A percentile compares a stretch with the other conserved stretches of the same genome.
These are phyloP conservation scores for Fusarium globosum DNA, from an alignment of 2,329 filamentous ascomycete species.

Conservation along the genomic window DNA sequence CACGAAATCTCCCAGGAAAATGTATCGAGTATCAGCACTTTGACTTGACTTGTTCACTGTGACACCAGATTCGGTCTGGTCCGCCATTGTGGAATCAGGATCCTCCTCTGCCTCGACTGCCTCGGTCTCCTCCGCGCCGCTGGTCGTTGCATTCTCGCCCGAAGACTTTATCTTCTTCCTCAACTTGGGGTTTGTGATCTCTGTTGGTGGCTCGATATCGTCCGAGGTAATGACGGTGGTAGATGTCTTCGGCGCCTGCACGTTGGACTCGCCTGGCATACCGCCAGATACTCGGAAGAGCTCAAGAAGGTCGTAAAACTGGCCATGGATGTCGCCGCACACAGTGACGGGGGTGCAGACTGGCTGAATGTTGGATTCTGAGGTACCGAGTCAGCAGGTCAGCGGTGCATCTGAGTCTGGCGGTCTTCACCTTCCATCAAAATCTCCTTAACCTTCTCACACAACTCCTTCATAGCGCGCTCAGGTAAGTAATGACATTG, in stretches of 20 bases:
- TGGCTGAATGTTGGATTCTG: constrained; percentile 99
- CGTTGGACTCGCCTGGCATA: constrained; percentile 86
- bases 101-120: constrained; percentile 54
- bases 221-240: constrained; percentile 86
- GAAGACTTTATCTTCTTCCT: constrained; percentile 80
- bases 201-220: constrained; percentile 89
- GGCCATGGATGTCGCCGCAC: constrained; percentile 97
- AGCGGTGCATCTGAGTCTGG: neutral
- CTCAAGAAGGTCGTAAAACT: constrained; percentile 98
- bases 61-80: constrained; percentile 50
- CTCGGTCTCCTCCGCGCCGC: constrained; percentile 62
- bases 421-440: constrained; percentile 86
- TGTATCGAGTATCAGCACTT: constrained; percentile 66
- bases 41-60: constrained; percentile 53
- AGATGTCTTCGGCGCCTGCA: constrained; percentile 74
- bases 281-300: constrained; percentile 96
- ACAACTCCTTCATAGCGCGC: constrained; percentile 97
- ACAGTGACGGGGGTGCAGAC: constrained; percentile 96
- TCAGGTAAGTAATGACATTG: constrained; percentile 98
- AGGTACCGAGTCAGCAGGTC: constrained; percentile 30
- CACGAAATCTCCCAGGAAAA: constrained; percentile 88
- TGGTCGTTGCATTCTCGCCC: constrained; percentile 55
- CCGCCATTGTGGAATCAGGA: constrained; percentile 45
- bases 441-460: constrained; percentile 98
- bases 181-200: constrained; percentile 88